Evolutionary conservation across 1,139 yeast species (phyloP).

Genomic region (Casaregolazyma suthepensis): DNA sequence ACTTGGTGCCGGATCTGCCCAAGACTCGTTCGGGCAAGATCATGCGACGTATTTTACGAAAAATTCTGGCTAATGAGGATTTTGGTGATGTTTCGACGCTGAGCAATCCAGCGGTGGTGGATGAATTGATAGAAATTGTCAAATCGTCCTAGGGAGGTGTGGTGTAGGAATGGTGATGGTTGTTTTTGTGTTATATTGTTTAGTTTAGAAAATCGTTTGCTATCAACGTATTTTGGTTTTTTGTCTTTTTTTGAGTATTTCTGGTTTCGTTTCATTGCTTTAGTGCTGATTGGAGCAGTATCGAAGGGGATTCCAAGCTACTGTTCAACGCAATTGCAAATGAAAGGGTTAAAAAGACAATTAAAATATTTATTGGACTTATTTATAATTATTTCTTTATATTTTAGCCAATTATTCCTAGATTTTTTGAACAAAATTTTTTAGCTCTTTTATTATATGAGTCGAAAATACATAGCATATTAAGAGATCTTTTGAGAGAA

Average conservation of each 20-base stretch:
- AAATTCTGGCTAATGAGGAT: conserved; percentile 80
- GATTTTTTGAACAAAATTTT: neutral
- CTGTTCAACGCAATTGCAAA: neutral
- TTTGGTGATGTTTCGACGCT: conserved; percentile 89
- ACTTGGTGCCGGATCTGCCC: conserved; percentile 85
- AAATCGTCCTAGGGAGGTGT: conserved; percentile 11
- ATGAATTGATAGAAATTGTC: conserved; percentile 50
- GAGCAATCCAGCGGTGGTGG: conserved; percentile 82
- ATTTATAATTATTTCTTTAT: neutral
- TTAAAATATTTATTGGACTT: too few species aligned
- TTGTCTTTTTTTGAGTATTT: neutral
- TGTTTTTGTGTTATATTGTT: neutral
- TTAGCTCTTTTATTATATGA: neutral
- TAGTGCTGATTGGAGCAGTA: too few species aligned
- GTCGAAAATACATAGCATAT: neutral
- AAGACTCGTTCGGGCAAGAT: conserved; percentile 97
- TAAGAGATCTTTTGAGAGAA: neutral
- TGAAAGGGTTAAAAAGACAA: too few species aligned
- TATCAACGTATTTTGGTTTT: conserved; percentile 1
- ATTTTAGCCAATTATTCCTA: neutral
- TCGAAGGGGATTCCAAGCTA: neutral
- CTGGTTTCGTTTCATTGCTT: neutral
- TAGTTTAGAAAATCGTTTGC: neutral
- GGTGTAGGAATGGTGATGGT: neutral
- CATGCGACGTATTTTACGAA: conserved; percentile 95